Conservation (phyloP, 2,329 filamentous ascomycete species). For the Exophiala aquamarina region DNA sequence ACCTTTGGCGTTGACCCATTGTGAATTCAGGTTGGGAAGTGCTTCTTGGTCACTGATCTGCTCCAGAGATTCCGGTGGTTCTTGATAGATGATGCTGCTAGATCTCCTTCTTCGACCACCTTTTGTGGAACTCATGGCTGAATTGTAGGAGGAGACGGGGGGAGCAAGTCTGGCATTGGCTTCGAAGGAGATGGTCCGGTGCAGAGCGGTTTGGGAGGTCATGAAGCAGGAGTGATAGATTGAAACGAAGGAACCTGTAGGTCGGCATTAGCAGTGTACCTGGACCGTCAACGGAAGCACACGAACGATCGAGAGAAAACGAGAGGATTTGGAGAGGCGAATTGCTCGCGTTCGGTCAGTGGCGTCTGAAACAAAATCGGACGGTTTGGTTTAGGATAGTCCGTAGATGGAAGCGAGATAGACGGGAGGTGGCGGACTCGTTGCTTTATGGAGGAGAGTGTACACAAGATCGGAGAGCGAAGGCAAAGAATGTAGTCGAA, state of each 20-base stretch:
- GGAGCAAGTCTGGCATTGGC: conserved; percentile 71
- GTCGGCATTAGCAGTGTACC: too few species aligned
- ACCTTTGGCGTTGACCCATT: conserved; percentile 99
- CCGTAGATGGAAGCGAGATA: conserved; percentile 10
- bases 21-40: conserved; percentile 91
- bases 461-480: conserved; percentile 1
- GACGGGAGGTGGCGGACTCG: conserved; percentile 5
- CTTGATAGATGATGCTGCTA: conserved; percentile 97
- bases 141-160: conserved; percentile 46
- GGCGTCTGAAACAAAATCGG: conserved; percentile 12
- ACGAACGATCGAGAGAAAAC: too few species aligned
- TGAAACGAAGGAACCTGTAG: not conserved
- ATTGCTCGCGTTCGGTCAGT: conserved; percentile 14
- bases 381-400: not conserved
- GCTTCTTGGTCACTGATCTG: conserved; percentile 96
- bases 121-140: conserved; percentile 63
- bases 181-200: conserved; percentile 89
- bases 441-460: conserved; percentile 3
- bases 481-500: not conserved
- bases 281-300: too few species aligned
- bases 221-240: conserved; percentile 18
- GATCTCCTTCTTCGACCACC: conserved; percentile 83
- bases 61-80: conserved; percentile 93
- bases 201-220: conserved; percentile 67
- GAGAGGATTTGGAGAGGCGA: too few species aligned